Evolutionary conservation across 352 stramenopile species (phyloP), one percentile per base, ranked within the genome.

Genomic region (Phytophthora parvispora): DNA sequence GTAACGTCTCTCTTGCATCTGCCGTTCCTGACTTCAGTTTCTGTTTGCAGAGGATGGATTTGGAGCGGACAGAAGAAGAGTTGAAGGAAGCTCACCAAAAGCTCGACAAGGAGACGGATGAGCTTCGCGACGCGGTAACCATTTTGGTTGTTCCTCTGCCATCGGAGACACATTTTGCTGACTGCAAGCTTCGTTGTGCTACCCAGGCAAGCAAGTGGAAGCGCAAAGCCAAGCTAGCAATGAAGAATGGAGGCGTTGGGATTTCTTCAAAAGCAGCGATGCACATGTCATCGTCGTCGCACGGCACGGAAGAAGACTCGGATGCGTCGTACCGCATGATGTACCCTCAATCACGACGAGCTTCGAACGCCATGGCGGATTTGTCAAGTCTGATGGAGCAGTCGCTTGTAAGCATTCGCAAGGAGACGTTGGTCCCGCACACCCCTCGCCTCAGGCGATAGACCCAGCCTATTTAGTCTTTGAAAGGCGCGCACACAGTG

Each of bases 381-480:
- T 65, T 94, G 6, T 94, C 87, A 18, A 89, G 74, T 69, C 72
- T 93, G 15, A 94, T 95, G 88, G 84, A 95, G 55, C 77, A 93
- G 20, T 93, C 86, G 13, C 71, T 95, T 22, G 74, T 87, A 3
- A 86, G 72, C 38, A 77, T 94, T 25, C 81, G 82, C 6, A 91
- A 86, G 24, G 83, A 92, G 42, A 40, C 74, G 8, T 29, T 80
- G 16, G 24, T 75, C 0, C 61, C 64, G 6, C 67, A 34, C 15
- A 61, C 61, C 16, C 34, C 63, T 34, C 63, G 45, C 28, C 55
- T 36, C 6, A 54, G 20, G 10, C 45, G 45, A 48, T 60, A 75
- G 28, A 55, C 36, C 18, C 43, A 47, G 45, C 28, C 43, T 56
- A 61, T 60, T 38, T 64, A 67, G 50, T 47, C 29, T 20, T 29